Evolutionary conservation across 2,329 filamentous ascomycete species (phyloP).

Genomic region (Scortechinia acanthostroma): DNA sequence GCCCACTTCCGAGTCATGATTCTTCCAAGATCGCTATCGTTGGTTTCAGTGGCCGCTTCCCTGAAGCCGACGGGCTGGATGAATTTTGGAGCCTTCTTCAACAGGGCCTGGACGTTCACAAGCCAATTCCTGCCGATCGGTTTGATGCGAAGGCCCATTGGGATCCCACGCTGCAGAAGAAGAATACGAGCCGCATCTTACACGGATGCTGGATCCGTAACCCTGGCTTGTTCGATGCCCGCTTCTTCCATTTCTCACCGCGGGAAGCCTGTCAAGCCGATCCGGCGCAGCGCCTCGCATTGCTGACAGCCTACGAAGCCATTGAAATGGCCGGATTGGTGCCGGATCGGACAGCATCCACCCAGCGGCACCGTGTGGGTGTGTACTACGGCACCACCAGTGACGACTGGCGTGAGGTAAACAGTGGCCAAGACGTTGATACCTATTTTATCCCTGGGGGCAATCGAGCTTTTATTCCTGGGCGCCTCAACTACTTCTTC

Average conservation of each 20-base stretch:
- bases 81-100: constrained; percentile 70
- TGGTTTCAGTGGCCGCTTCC: constrained; percentile 74
- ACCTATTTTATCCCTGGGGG: constrained; percentile 38
- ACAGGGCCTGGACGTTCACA: constrained; percentile 69
- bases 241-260: constrained; percentile 83
- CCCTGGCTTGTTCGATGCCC: constrained; percentile 72
- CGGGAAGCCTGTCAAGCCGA: constrained; percentile 75
- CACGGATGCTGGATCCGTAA: constrained; percentile 72
- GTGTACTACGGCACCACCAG: constrained; percentile 72
- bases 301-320: constrained; percentile 74
- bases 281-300: constrained; percentile 71
- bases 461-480: constrained; percentile 31
- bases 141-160: constrained; percentile 68
- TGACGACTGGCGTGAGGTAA: constrained; percentile 73
- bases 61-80: constrained; percentile 64
- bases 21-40: constrained; percentile 71
- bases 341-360: constrained; percentile 67
- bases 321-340: constrained; percentile 76
- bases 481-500: constrained; percentile 71
- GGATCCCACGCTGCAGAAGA: constrained; percentile 65
- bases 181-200: constrained; percentile 72
- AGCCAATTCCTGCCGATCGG: constrained; percentile 60
- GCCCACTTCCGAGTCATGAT: constrained; percentile 36
- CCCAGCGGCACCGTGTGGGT: constrained; percentile 53
- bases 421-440: constrained; percentile 65